Percentiles rank a stretch among this genome's conserved stretches.
Conservation (phyloP, 2,329 filamentous ascomycete species). For the Eutypella sp. region DNA sequence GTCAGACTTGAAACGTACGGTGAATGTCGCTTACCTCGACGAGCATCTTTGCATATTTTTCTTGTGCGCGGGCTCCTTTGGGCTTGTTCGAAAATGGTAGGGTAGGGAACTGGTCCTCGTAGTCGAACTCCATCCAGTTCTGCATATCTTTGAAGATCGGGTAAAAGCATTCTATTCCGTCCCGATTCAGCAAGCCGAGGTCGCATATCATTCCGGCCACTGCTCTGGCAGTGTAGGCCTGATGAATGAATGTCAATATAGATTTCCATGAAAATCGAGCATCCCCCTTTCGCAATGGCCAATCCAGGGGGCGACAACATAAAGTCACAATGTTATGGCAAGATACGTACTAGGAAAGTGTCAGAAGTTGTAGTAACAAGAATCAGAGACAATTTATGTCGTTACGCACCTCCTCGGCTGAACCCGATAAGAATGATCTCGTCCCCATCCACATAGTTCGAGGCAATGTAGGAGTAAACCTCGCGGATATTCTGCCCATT, state of each 20-base stretch:
- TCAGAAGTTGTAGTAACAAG: too few species aligned
- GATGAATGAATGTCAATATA: too few species aligned
- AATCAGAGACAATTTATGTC: too few species aligned
- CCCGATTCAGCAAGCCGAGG: slow-evolving; percentile 47
- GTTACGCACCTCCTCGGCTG: slow-evolving; percentile 53
- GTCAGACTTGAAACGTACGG: not conserved
- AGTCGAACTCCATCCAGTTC: slow-evolving; percentile 42
- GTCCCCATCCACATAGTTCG: slow-evolving; percentile 55
- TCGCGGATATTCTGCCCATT: slow-evolving; percentile 47
- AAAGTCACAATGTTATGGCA: too few species aligned
- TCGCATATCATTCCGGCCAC: slow-evolving; percentile 48
- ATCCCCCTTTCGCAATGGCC: too few species aligned
- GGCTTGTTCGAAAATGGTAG: slow-evolving; percentile 46
- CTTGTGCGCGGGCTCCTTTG: slow-evolving; percentile 35
- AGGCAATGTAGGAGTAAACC: slow-evolving; percentile 57
- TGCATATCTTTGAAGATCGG: slow-evolving; percentile 54
- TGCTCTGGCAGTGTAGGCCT: slow-evolving; percentile 54
- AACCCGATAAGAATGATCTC: slow-evolving; percentile 54
- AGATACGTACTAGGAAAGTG: too few species aligned
- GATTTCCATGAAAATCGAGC: too few species aligned
- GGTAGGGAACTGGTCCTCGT: slow-evolving; percentile 42
- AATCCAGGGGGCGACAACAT: too few species aligned
- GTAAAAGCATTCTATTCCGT: slow-evolving; percentile 50
- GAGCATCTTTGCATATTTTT: slow-evolving; percentile 39
- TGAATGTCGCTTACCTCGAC: slow-evolving; percentile 29